phyloP scores from a whole-genome alignment of 192 early-diverging fungal species.

The Coemansia erecta region DNA sequence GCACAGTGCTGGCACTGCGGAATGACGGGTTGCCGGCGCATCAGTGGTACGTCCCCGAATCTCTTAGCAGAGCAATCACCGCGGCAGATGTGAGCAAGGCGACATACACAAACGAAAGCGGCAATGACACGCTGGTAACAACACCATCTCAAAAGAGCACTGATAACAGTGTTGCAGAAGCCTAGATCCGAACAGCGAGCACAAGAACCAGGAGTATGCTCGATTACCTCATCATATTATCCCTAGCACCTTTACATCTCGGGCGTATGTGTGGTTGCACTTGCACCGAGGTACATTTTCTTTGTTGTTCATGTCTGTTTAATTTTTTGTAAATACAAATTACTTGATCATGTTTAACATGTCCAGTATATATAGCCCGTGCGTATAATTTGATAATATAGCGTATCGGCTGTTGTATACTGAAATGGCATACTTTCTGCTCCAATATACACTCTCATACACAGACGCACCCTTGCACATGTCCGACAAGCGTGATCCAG shows the following conservation, averaged over 20 bases:
- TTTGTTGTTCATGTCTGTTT: too few relatives aligned
- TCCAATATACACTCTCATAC: too few relatives aligned
- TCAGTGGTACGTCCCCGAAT: slow-evolving; percentile 39
- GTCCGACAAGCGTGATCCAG: background rate
- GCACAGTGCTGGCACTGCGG: slow-evolving; percentile 29
- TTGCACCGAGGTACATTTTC: too few relatives aligned
- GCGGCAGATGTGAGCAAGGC: background rate
- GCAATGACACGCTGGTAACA: slow-evolving; percentile 4
- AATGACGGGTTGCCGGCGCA: slow-evolving; percentile 36
- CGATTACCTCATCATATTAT: too few relatives aligned
- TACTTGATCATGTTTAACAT: background rate
- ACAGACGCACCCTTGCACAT: background rate
- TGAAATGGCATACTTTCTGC: too few relatives aligned
- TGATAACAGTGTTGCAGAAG: background rate
- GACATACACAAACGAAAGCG: background rate
- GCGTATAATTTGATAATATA: background rate
- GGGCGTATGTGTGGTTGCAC: background rate
- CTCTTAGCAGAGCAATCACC: slow-evolving; percentile 1
- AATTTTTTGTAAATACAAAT: background rate
- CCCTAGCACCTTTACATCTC: too few relatives aligned
- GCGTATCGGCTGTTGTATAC: background rate
- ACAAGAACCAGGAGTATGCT: background rate
- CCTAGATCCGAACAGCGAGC: background rate
- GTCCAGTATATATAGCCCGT: background rate
- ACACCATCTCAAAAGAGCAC: background rate